Evolutionary conservation across 2,329 filamentous ascomycete genomes (phyloP).

Genomic region (Exophiala oligosperma): DNA sequence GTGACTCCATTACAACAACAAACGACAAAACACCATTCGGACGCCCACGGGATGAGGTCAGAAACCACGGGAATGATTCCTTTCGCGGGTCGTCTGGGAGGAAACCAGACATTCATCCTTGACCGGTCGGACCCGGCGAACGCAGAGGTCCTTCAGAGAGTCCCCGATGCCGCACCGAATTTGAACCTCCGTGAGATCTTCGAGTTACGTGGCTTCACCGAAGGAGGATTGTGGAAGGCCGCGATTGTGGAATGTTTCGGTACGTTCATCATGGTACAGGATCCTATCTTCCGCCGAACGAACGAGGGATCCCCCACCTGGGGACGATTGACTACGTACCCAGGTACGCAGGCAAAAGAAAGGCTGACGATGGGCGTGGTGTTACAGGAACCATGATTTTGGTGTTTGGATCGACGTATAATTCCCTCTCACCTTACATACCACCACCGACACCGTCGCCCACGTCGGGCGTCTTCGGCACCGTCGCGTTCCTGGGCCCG

Average conservation of each 20-base stretch:
- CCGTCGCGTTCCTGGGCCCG: slow-evolving; percentile 33
- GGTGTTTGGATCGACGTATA: slow-evolving; percentile 30
- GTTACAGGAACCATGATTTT: slow-evolving; percentile 29
- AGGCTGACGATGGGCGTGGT: no score
- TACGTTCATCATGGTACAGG: slow-evolving; percentile 9
- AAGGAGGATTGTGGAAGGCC: slow-evolving; percentile 42
- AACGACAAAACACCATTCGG: not conserved
- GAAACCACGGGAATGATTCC: slow-evolving; percentile 6
- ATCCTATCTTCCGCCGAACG: no score
- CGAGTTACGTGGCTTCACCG: slow-evolving; percentile 36
- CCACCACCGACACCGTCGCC: slow-evolving; percentile 17
- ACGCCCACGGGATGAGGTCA: not conserved
- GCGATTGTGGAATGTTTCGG: slow-evolving; percentile 44
- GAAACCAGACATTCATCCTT: slow-evolving; percentile 39
- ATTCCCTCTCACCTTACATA: slow-evolving; percentile 16
- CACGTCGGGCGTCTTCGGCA: slow-evolving; percentile 33
- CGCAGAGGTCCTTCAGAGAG: slow-evolving; percentile 32
- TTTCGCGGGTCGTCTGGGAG: slow-evolving; percentile 40
- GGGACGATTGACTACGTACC: no score
- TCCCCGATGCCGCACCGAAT: slow-evolving; percentile 45
- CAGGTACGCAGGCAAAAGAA: no score
- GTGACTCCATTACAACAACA: no score
- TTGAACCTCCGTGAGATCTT: slow-evolving; percentile 40
- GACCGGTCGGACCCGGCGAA: slow-evolving; percentile 34
- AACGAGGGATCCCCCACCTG: no score